Base-by-base conservation (phyloP, 306 rosid species). In the Pyrus bretschneideri region DNA sequence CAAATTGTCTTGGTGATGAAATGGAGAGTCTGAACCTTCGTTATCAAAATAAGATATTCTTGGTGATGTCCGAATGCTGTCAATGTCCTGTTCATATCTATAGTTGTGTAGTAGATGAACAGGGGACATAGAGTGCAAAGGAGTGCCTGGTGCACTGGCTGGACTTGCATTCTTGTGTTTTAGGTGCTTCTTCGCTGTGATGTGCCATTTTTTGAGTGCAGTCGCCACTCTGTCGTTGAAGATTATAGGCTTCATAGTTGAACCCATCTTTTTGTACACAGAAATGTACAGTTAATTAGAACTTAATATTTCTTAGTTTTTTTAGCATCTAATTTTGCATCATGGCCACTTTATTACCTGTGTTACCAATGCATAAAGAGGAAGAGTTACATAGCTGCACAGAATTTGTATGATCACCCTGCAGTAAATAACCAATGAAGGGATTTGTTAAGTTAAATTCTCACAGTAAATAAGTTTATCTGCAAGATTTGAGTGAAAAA, bases 311-410 rank as follows among this genome's bases (percentile, higher is more conserved):
- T 33, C 73, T 7, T 38, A 38, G 9, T 45, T 62, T 18, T 45
- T 62, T 29, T 33, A 54, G 76, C 4, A 59, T 18, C 13, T 59
- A 18, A n/a, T 22, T 27, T 46, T 35, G 7, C 67, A 13, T 15
- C 18, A 62, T 30, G 30, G 40, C 40, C 40, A 3, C 67, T 75
- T 76, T 4, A 14, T 49, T 17, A 93, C 98, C 95, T 91, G 98
- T 35, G 97, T 88, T 4, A 93, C 98, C 1, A 93, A 82, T 33
- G 98, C 98, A 74, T 93, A 88, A n/a, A 91, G 92, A 67, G 98
- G 98, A 31, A 91, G 88, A 54, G 96, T 93, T 4, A 93, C 97
- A 49, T 93, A 93, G 85, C 98, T 89, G 81, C 98, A 93, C 4
- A 93, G 88, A 40, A 93, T 85, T 76, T 93, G 92, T 61, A 93